A percentile compares a stretch with the other conserved stretches of the same genome.
Conservation (phyloP, 208 protist genomes). For the Crithidia acanthocephali region DNA sequence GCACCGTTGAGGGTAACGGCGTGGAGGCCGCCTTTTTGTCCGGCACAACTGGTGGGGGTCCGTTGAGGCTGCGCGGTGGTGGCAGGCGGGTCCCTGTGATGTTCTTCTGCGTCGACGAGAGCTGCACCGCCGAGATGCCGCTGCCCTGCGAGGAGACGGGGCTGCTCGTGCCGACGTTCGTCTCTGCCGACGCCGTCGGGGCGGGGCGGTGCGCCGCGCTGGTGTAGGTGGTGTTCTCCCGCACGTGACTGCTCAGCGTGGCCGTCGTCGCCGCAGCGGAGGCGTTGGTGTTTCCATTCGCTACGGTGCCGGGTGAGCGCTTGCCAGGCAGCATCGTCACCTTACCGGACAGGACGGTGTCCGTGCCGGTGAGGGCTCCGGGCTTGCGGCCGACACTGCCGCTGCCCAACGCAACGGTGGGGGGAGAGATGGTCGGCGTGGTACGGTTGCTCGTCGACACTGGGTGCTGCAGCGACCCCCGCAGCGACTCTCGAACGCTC, state of each 20-base stretch:
- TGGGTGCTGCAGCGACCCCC: not conserved
- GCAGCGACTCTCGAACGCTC: not conserved
- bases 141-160: not conserved
- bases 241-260: not conserved
- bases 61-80: not conserved
- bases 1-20: not conserved
- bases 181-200: not conserved
- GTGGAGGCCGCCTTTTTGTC: not conserved
- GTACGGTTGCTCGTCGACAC: not conserved
- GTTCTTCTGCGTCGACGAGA: not conserved
- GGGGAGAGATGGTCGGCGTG: not conserved
- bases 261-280: too few relatives aligned
- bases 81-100: not conserved
- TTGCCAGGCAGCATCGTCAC: constrained; percentile 1
- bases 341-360: not conserved
- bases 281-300: not conserved
- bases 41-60: not conserved
- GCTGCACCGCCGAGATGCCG: not conserved
- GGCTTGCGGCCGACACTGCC: not conserved
- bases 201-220: not conserved
- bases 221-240: not conserved
- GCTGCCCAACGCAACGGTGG: not conserved
- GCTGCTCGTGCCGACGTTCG: not conserved
- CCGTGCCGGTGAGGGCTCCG: not conserved
- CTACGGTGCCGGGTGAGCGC: not conserved